Evolutionary conservation across 2,329 filamentous ascomycete genomes (phyloP), one percentile per base, ranked within the genome.

Genomic region (Trichoderma asperellum): DNA sequence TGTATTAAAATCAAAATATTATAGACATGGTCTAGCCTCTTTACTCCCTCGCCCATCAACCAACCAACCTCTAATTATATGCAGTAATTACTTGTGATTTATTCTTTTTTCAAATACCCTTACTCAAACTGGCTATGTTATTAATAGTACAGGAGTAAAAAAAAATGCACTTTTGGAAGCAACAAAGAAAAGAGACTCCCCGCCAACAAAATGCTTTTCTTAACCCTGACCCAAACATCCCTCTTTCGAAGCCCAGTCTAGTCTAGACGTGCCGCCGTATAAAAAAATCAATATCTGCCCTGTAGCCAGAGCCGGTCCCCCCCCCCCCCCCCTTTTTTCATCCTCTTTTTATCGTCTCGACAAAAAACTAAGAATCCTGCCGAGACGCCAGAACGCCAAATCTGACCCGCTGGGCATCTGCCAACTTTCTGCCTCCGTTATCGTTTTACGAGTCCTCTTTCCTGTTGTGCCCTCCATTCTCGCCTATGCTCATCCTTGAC

Each of bases 1-100:
- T 78, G 77, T 78, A 78, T 74, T 75, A 73, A 67, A 64, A 37
- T 77, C 32, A 58, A 64, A 64, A 78, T 77, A 75, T 49, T 78
- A 78, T 78, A 78, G 76, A 76, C 75, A 72, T 75, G 72, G 72
- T 74, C 73, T 76, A 69, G 76, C 71, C 72, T 18, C 52, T 29
- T 71, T 75, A 71, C 76, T 75, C 56, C 75, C 71, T 76, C 76
- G 73, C 68, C 56, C 56, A 62, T 52, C 53, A 27, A 55, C 24
- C 70, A 34, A 37, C 6, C 18, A 14, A 40, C 32, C n/a, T n/a
- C 18, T 43, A 43, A 49, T 49, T 37, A 32, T 37, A 32, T 24
- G 11, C 37, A 52, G 37, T 59, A 43, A 52, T 52, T 43, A n/a
- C 8, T 3, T 43, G 40, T 40, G 40, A 8, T 10, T 40, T 43